Evolutionary conservation across 75 land plant species (phyloP).

Genomic region (Cryptomeria japonica): DNA sequence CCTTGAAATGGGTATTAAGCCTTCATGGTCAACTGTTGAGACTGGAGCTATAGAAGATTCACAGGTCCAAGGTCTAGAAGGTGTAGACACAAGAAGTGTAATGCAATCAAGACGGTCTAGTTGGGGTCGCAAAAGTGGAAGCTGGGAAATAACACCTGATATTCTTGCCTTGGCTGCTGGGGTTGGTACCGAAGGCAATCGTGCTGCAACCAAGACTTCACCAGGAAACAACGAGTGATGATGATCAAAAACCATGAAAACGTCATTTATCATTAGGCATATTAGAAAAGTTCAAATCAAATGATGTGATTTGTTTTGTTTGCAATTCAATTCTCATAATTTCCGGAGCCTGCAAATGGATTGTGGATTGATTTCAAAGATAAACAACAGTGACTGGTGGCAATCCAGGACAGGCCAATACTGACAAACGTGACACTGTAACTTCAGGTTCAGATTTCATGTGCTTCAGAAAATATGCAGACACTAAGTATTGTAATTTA

Average conservation of each 20-base stretch:
- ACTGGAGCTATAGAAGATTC: constrained; percentile 33
- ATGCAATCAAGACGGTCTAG: constrained; percentile 31
- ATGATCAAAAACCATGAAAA: not conserved
- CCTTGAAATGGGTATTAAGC: constrained; percentile 39
- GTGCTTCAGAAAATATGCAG: not conserved
- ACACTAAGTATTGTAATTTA: constrained; percentile 5
- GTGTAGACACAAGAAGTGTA: constrained; percentile 23
- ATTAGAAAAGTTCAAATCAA: not conserved
- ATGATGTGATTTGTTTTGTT: constrained; percentile 13
- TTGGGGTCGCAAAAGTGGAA: constrained; percentile 34
- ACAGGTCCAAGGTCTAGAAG: constrained; percentile 26
- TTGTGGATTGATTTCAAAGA: not conserved
- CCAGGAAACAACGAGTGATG: not conserved
- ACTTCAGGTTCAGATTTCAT: not conserved
- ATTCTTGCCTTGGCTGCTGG: constrained; percentile 43
- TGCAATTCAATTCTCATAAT: constrained; percentile 5
- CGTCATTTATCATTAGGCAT: not conserved
- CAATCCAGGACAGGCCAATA: not conserved
- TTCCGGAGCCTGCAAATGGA: not conserved
- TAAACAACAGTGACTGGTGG: not conserved
- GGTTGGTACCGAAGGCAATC: constrained; percentile 29
- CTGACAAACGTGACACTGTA: not conserved
- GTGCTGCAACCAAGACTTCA: not conserved
- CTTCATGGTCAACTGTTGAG: constrained; percentile 22
- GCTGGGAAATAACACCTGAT: constrained; percentile 59